phyloP scores from a whole-genome alignment of 2,329 filamentous ascomycete genomes.

The Neonectria sp. region DNA sequence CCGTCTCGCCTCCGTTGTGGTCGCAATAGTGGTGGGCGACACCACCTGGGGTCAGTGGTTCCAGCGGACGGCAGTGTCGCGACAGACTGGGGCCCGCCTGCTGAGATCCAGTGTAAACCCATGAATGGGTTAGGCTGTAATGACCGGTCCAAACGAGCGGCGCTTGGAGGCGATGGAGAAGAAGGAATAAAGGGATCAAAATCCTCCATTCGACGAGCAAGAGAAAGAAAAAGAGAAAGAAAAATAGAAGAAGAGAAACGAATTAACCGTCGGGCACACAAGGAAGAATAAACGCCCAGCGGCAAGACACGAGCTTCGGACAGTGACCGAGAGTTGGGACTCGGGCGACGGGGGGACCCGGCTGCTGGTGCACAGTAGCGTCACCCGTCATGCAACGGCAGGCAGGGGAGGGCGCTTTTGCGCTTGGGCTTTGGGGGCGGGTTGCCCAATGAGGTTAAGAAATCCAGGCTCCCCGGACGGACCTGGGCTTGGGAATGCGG shows the following conservation, averaged over 20 bases:
- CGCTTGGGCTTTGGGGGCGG: conserved; percentile 10
- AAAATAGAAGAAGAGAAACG: conserved; percentile 35
- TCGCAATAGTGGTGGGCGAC: conserved; percentile 13
- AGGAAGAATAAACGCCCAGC: conserved; percentile 37
- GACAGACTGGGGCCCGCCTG: conserved; percentile 20
- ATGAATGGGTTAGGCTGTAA: conserved; percentile 2
- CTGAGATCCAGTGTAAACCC: conserved; percentile 24
- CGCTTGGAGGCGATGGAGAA: conserved; percentile 4
- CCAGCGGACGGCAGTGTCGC: conserved; percentile 15
- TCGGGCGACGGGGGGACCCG: conserved; percentile 39
- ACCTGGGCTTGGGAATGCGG: conserved; percentile 6
- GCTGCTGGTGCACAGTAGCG: conserved; percentile 37
- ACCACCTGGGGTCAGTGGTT: conserved; percentile 3
- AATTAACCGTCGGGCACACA: conserved; percentile 19
- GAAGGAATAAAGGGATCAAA: background rate
- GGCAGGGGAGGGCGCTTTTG: conserved; percentile 25
- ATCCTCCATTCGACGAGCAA: background rate
- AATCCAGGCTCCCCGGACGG: conserved; percentile 23
- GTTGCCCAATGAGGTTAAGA: conserved; percentile 35
- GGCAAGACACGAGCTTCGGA: conserved; percentile 45
- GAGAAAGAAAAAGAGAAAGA: conserved; percentile 15
- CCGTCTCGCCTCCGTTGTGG: conserved; percentile 9
- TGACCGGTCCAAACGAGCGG: conserved; percentile 9
- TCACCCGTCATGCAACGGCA: conserved; percentile 36
- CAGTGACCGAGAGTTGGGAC: conserved; percentile 45